A percentile compares a stretch with the other conserved stretches of the same genome.
Evolutionary conservation across 2,329 filamentous ascomycete species (phyloP).

Genomic region (Diaporthe sp.): DNA sequence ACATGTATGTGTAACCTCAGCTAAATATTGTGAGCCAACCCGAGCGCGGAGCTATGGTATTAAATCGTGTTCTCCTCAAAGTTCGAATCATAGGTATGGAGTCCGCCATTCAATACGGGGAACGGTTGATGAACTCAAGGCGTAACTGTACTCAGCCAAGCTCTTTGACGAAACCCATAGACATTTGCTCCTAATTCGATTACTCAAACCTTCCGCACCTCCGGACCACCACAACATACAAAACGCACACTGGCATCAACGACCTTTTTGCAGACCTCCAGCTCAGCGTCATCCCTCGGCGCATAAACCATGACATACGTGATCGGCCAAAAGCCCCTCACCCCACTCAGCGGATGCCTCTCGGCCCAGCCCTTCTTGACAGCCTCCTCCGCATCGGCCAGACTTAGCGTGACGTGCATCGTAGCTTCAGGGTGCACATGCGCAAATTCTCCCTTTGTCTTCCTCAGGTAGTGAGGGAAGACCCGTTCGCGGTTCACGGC

Average conservation of each 20-base stretch:
- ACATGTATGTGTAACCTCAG: too few relatives aligned
- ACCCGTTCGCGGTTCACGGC: conserved; percentile 48
- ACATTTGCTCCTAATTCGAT: neutral
- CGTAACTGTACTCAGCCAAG: conserved; percentile 42
- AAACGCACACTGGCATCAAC: conserved; percentile 43
- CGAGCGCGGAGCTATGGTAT: too few relatives aligned
- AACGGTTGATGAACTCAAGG: too few relatives aligned
- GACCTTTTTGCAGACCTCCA: conserved; percentile 49
- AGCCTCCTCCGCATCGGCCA: conserved; percentile 53
- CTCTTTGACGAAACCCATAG: neutral
- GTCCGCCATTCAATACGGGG: too few relatives aligned
- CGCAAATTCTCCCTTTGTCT: conserved; percentile 51
- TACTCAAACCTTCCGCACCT: neutral
- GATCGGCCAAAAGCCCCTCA: conserved; percentile 48
- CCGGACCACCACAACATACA: conserved; percentile 27
- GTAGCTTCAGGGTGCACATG: conserved; percentile 58
- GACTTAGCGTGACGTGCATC: conserved; percentile 54
- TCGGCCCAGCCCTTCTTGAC: conserved; percentile 57
- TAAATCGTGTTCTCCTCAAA: too few relatives aligned
- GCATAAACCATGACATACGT: conserved; percentile 58
- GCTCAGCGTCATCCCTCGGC: conserved; percentile 54
- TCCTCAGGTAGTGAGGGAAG: conserved; percentile 42
- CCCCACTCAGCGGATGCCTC: conserved; percentile 54
- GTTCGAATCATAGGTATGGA: too few relatives aligned
- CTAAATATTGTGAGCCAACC: too few relatives aligned